phyloP scores from a whole-genome alignment of 164 flowering plant species.

The Tetracentron sinense region DNA sequence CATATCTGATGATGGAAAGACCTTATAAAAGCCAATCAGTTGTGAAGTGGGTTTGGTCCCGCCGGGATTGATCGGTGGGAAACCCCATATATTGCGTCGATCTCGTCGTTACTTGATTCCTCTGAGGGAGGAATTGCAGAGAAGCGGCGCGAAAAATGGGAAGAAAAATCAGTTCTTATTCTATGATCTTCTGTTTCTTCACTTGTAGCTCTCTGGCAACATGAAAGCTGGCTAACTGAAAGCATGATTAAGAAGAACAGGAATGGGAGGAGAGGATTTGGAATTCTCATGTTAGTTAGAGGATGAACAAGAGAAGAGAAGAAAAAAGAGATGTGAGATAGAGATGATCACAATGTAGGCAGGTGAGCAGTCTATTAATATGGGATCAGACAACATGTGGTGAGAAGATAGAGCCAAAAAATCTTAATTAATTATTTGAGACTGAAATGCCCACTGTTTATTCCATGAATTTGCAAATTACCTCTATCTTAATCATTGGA shows the following conservation, averaged over 20 bases:
- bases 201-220: neutral
- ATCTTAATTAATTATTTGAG: neutral
- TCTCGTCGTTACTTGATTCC: slow-evolving; percentile 9
- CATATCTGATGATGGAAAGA: no score
- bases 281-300: slow-evolving; percentile 6
- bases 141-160: slow-evolving; percentile 17
- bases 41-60: slow-evolving; percentile 35
- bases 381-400: slow-evolving; percentile 5
- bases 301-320: neutral
- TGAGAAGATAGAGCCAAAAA: slow-evolving; percentile 10
- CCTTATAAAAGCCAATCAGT: no score
- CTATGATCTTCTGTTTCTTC: slow-evolving; percentile 7
- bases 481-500: neutral
- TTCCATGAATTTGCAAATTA: neutral
- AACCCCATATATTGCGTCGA: slow-evolving; percentile 15
- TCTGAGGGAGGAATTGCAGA: slow-evolving; percentile 11
- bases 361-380: slow-evolving; percentile 5
- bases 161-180: neutral
- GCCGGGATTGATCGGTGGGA: slow-evolving; percentile 24
- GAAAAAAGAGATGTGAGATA: neutral
- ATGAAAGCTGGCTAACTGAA: slow-evolving; percentile 1
- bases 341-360: neutral
- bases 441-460: neutral
- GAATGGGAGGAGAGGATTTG: neutral
- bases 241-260: slow-evolving; percentile 7